phyloP scores from a whole-genome alignment of 176 grass and related monocot species.

The Ensete ventricosum region DNA sequence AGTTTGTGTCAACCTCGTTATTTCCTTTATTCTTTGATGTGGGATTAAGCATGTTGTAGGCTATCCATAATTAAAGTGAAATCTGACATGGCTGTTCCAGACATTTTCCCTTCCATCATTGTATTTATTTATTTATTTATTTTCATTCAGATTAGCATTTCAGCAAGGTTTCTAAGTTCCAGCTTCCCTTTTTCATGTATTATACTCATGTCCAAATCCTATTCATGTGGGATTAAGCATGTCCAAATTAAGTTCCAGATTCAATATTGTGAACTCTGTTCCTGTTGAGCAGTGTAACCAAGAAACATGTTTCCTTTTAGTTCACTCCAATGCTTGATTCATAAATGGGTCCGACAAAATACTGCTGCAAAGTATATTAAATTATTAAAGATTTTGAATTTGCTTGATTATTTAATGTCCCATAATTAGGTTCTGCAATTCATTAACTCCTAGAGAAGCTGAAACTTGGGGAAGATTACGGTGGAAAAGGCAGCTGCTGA shows the following conservation, averaged over 20 bases:
- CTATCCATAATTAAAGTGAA: not conserved
- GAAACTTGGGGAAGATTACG: not conserved
- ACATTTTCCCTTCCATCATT: not conserved
- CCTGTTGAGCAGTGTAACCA: not conserved
- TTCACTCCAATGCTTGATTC: not conserved
- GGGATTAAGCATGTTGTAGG: slow-evolving; percentile 1
- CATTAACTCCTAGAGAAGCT: not conserved
- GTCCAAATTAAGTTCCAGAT: too few species aligned
- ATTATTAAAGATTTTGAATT: too few species aligned
- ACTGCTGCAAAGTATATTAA: not conserved
- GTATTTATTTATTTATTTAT: not conserved
- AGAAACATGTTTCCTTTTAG: not conserved
- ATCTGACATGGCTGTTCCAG: not conserved
- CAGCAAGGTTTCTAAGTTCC: too few species aligned
- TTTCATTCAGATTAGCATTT: not conserved
- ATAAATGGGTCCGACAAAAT: not conserved
- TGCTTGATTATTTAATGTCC: too few species aligned
- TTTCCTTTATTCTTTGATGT: not conserved
- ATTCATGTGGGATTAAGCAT: too few species aligned
- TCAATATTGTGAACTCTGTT: too few species aligned
- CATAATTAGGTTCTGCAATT: not conserved
- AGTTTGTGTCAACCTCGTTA: slow-evolving; percentile 19
- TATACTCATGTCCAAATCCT: too few species aligned
- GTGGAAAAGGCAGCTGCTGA: not conserved
- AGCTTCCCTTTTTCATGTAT: not conserved